Evolutionary conservation across 2,329 filamentous ascomycete species (phyloP), one percentile per base, ranked within the genome.

Genomic region (Clarireedia hainanense): DNA sequence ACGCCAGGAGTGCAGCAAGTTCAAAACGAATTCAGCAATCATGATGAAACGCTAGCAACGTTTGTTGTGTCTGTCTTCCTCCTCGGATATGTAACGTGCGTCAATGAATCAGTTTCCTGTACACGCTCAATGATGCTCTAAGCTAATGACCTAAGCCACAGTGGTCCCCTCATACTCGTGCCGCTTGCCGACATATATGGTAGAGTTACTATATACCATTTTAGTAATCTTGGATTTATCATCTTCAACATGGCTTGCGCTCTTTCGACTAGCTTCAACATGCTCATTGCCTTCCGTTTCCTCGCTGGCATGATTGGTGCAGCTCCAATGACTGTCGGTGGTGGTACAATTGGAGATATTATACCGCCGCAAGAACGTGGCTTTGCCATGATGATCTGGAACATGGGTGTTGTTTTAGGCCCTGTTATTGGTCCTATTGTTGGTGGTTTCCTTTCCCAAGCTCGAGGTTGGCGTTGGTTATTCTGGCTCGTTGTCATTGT

Each of bases 331-430:
- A 85, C 84, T 0, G 82, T 84, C 58, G 61, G 61, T 9, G 81
- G 81, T 37, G 84, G 84, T 15, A 81, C 80, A 3, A 82, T 89
- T 39, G 79, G 81, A 30, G 86, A 89, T 66, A 75, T 88, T 68
- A 76, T 87, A 37, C 65, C 68, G 0, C 76, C 77, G 47, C 78
- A 84, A 63, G 74, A 80, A 61, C 75, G 83, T 37, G 82, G 79
- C 10, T 69, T 72, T 3, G 80, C 80, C 49, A 84, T 86, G 79
- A 73, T 76, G 1, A 70, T 66, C 4, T 79, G 74, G 57, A 67
- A 69, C 42, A 66, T 78, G 17, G 75, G 74, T 0, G 74, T 73
- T 9, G 65, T 69, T 24, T 54, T 68, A 6, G 71, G 70, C 2
- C 73, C 73, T 39, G 65, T 60, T 5, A 40, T 74, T 48, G 75